A percentile compares a stretch with the other conserved stretches of the same genome.
Conservation (phyloP, 345 rosid species). For the Bruguiera gymnorhiza region DNA sequence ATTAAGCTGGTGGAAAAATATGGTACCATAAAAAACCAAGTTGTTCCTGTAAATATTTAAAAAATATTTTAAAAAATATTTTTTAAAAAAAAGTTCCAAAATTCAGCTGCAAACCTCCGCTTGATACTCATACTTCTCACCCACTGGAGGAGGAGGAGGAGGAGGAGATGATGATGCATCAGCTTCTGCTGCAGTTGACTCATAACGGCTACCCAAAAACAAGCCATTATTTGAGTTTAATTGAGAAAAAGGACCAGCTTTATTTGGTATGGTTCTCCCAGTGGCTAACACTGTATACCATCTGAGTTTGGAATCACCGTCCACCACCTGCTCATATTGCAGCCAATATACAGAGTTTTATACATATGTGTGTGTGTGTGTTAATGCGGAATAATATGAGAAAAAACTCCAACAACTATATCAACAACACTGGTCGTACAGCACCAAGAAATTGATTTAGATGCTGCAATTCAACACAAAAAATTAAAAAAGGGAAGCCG, state of each 20-base stretch:
- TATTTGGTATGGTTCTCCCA: conserved; percentile 28
- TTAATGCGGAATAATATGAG: not conserved
- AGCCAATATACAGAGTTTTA: not conserved
- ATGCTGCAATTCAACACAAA: too few species aligned
- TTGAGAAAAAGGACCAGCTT: conserved; percentile 20
- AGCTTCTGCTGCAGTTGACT: conserved; percentile 66
- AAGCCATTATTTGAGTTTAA: conserved; percentile 33
- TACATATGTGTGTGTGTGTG: not conserved
- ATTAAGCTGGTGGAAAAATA: not conserved
- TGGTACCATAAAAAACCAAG: conserved; percentile 4
- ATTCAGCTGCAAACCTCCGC: conserved; percentile 59
- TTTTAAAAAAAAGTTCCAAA: not conserved
- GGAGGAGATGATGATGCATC: conserved; percentile 45
- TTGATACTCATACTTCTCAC: conserved; percentile 88
- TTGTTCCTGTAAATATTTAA: not conserved
- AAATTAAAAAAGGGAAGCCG: too few species aligned
- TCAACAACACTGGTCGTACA: too few species aligned
- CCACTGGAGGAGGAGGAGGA: conserved; percentile 46
- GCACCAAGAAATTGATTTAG: too few species aligned
- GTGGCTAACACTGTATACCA: conserved; percentile 53
- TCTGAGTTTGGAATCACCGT: conserved; percentile 39
- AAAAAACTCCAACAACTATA: not conserved
- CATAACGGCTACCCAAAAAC: conserved; percentile 46
- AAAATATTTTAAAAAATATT: not conserved
- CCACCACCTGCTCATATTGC: conserved; percentile 37